These are phyloP conservation scores for Penicillium sp. DNA, from an alignment of 2,329 filamentous ascomycete genomes.

Conservation along the genomic window DNA sequence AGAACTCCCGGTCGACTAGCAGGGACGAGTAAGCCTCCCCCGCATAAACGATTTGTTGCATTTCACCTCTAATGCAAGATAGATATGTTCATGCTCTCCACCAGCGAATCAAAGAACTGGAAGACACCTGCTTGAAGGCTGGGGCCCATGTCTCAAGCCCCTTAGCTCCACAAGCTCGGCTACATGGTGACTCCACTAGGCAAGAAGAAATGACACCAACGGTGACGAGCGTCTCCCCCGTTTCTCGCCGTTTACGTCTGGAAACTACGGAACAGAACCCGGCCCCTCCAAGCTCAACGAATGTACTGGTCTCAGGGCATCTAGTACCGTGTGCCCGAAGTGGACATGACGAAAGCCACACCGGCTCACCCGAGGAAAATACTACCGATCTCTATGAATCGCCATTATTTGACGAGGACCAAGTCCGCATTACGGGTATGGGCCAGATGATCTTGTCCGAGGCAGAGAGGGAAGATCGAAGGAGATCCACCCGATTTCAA, in stretches of 20 bases:
- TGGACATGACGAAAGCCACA: background rate
- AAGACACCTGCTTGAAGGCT: slow-evolving; percentile 4
- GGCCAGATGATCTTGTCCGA: slow-evolving; percentile 1
- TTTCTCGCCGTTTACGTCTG: background rate
- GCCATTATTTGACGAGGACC: slow-evolving; percentile 6
- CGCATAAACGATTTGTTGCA: too few species aligned
- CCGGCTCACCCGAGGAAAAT: background rate
- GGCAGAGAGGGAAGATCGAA: slow-evolving; percentile 1
- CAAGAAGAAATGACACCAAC: background rate
- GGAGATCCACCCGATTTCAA: slow-evolving; percentile 2
- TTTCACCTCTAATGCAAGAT: background rate
- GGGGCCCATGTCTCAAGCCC: background rate
- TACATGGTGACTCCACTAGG: background rate
- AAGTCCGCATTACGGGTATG: slow-evolving; percentile 7
- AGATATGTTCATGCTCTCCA: slow-evolving; percentile 6
- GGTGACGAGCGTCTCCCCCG: background rate
- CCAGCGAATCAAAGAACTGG: slow-evolving; percentile 7
- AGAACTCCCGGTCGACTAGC: slow-evolving; percentile 3
- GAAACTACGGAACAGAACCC: background rate
- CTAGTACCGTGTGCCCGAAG: background rate
- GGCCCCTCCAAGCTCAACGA: background rate
- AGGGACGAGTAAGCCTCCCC: slow-evolving; percentile 2
- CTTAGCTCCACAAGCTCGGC: background rate
- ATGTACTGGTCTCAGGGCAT: background rate
- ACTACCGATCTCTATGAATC: background rate